Evolutionary conservation across 345 rosid species (phyloP), one percentile per base, ranked within the genome.

Genomic region (Salix udensis): DNA sequence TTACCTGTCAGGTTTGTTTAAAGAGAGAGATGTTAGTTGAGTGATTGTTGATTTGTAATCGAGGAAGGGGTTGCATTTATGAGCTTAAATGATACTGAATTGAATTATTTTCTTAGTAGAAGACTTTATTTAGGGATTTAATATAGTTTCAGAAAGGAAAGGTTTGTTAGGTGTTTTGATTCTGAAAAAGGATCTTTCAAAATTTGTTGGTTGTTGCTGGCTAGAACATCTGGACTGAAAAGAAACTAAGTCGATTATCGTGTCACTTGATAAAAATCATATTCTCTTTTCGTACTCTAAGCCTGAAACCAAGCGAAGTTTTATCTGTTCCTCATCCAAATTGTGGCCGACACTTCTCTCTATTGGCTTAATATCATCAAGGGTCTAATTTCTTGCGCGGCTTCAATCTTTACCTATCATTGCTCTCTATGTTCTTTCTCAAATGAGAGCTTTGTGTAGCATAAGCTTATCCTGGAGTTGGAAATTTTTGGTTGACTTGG

Each of bases 401-500:
- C 42, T 77, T 72, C 42, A 24, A 65, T 71, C 58, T 28, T 74
- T 46, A 71, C 18, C 19, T 52, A 6, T n/a, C 46, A 50, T 40
- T 71, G 21, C 55, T 71, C 62, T 72, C 19, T 24, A 3, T 53
- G 16, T 21, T 46, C 15, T 48, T 10, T 71, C 19, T 28, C 28
- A 24, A 19, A 37, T 34, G 5, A 68, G 74, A 70, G 23, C 66
- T 70, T 77, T 61, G 67, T 62, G 19, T 77, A 44, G 12, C 31
- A 23, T 64, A 11, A 77, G 52, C 36, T 64, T 50, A 28, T 46
- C 12, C 3, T 62, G 19, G 76, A 26, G 66, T 7, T 39, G 42
- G 46, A 48, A 30, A 16, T 40, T 40, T 40, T 40, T 44, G 60
- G 28, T n/a, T 8, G 28, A 11, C 23, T 19, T 28, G 50, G 52